Evolutionary conservation across 495 filamentous ascomycete species (phyloP).

Genomic region (Tetracladium setigerum): DNA sequence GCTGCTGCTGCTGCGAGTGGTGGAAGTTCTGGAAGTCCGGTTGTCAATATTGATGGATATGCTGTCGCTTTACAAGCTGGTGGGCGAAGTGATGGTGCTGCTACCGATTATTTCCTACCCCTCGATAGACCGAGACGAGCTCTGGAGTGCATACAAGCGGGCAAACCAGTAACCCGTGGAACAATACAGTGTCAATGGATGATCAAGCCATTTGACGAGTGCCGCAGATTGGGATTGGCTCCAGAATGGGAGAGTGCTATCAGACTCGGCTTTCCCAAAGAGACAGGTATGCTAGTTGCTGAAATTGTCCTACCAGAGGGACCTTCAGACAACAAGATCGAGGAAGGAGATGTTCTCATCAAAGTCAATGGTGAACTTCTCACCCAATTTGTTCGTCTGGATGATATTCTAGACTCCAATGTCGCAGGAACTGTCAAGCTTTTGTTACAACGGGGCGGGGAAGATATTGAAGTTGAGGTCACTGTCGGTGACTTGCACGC

Average conservation of each 20-base stretch:
- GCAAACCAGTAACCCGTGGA: conserved; percentile 67
- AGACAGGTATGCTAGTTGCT: conserved; percentile 93
- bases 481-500: conserved; percentile 84
- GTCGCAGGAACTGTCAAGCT: conserved; percentile 70
- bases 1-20: conserved; percentile 93
- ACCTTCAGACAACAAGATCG: conserved; percentile 73
- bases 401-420: conserved; percentile 84
- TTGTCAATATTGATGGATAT: conserved; percentile 90
- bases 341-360: conserved; percentile 93
- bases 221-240: conserved; percentile 78
- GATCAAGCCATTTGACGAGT: conserved; percentile 95
- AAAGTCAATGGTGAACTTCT: conserved; percentile 92
- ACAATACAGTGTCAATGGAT: conserved; percentile 99
- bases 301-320: conserved; percentile 92
- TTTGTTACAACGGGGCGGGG: conserved; percentile 78
- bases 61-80: conserved; percentile 93
- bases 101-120: conserved; percentile 96
- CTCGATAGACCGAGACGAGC: conserved; percentile 84
- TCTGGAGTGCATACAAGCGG: conserved; percentile 73
- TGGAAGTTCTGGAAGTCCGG: conserved; percentile 92
- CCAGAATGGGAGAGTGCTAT: conserved; percentile 80
- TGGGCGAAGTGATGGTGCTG: conserved; percentile 86
- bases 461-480: conserved; percentile 80
- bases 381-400: conserved; percentile 89
- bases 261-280: conserved; percentile 75